phyloP scores from a whole-genome alignment of 306 rosid species.

The Cajanus cajan region DNA sequence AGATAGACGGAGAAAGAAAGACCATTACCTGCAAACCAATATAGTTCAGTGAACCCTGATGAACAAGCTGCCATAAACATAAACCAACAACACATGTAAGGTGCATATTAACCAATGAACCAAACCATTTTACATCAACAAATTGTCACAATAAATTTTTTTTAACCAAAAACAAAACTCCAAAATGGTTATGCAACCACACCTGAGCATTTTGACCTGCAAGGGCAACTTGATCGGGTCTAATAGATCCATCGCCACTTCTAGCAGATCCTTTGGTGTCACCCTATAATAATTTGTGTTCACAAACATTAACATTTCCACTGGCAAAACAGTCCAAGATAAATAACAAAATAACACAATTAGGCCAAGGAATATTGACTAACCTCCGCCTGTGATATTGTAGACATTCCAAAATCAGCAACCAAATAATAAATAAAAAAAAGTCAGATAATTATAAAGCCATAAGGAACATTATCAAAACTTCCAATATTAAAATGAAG shows the following conservation, averaged over 20 bases:
- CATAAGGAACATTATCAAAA: constrained; percentile 1
- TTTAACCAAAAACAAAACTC: background rate
- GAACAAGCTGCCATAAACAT: constrained; percentile 55
- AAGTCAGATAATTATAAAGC: constrained; percentile 24
- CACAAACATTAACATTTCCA: constrained; percentile 24
- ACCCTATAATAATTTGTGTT: constrained; percentile 58
- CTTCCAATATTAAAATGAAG: background rate
- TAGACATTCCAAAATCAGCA: constrained; percentile 33
- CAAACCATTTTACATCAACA: background rate
- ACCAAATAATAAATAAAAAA: constrained; percentile 17
- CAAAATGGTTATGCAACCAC: constrained; percentile 20
- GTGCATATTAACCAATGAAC: constrained; percentile 12
- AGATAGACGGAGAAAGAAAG: constrained; percentile 26
- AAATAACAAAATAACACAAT: background rate
- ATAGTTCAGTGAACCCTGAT: constrained; percentile 65
- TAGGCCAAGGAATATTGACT: constrained; percentile 26
- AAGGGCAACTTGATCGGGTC: constrained; percentile 58
- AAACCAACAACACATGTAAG: constrained; percentile 26
- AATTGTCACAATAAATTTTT: background rate
- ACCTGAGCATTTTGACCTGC: constrained; percentile 77
- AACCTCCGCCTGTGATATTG: constrained; percentile 73
- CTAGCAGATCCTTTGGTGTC: constrained; percentile 85
- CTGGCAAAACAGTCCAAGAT: background rate
- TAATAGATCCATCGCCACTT: constrained; percentile 72
- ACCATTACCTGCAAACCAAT: constrained; percentile 61